Evolutionary conservation across 306 rosid species (phyloP), one percentile per base, ranked within the genome.

Genomic region (Glycyrrhiza uralensis): DNA sequence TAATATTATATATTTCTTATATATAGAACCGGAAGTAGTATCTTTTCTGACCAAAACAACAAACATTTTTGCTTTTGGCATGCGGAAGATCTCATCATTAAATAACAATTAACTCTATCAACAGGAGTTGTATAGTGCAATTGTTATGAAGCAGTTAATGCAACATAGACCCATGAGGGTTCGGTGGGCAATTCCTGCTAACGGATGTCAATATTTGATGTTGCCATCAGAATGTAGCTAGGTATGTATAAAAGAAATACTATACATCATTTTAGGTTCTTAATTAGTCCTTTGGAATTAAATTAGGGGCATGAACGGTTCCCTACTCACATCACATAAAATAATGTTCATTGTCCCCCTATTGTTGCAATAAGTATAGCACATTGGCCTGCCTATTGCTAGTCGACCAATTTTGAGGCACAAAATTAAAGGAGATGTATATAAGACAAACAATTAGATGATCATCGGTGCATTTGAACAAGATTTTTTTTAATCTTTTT

Each of bases 101-200:
- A 67, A 46, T 29, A 66, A 39, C 32, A 14, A 4, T 18, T 4
- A 46, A 11, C 13, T 46, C 58, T 11, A 17, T 66, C 2, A 23
- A 38, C 54, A 66, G 44, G 3, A 28, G 45, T 29, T 45, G 55
- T 28, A 32, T 18, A 55, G 76, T 71, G 22, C 14, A n/a, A n/a
- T 62, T 71, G 66, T 62, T 39, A 10, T 20, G 69, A 62, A 62
- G 51, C 4, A 71, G 67, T 76, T 66, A 60, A 49, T 77, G 59
- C 50, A 69, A 9, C 60, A 5, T 36, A 36, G 4, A 42, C 11
- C 15, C 24, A 33, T 68, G 30, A 57, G 19, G 24, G 58, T 33
- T 57, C n/a, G 59, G 11, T 26, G 63, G 76, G 57, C 28, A 58
- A 32, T 26, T 12, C 17, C 20, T 23, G 32, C 24, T n/a, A 10